Percentiles rank a stretch among this genome's conserved stretches.
phyloP scores from a whole-genome alignment of 495 filamentous ascomycete species.

The Neurospora tetraspora region DNA sequence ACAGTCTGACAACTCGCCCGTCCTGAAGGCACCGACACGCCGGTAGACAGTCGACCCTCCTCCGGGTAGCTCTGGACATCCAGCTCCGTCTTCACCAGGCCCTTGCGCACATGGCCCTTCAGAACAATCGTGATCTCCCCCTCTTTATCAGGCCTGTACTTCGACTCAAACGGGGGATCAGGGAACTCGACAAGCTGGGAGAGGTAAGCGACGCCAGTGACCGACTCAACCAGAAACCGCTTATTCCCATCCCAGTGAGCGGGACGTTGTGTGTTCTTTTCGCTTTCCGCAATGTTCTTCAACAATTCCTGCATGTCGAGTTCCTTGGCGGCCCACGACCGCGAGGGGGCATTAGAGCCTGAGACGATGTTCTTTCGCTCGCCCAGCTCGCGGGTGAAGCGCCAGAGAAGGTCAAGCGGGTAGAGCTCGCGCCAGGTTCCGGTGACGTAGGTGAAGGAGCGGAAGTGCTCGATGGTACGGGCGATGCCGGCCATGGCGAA shows the following conservation, averaged over 20 bases:
- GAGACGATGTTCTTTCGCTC: background rate
- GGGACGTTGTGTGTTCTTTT: background rate
- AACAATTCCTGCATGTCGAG: background rate
- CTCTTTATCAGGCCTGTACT: background rate
- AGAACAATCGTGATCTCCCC: background rate
- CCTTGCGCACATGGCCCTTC: background rate
- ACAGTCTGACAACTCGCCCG: background rate
- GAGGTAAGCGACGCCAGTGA: background rate
- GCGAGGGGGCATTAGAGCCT: background rate
- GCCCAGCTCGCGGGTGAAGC: background rate
- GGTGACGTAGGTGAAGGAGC: conserved; percentile 11
- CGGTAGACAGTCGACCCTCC: background rate
- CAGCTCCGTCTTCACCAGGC: background rate
- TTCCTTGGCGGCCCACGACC: background rate
- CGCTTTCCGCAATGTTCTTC: background rate
- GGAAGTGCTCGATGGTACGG: conserved; percentile 3
- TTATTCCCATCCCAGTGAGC: background rate
- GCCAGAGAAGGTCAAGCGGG: conserved; percentile 5
- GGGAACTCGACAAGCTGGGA: background rate
- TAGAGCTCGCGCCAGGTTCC: conserved; percentile 11
- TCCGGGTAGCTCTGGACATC: background rate
- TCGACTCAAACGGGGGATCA: background rate
- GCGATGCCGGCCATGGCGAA: conserved; percentile 17
- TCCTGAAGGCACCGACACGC: background rate
- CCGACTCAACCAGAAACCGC: background rate